Conservation (phyloP, 176 grass and related monocot genomes). For the Cenchrus fungigraminus region DNA sequence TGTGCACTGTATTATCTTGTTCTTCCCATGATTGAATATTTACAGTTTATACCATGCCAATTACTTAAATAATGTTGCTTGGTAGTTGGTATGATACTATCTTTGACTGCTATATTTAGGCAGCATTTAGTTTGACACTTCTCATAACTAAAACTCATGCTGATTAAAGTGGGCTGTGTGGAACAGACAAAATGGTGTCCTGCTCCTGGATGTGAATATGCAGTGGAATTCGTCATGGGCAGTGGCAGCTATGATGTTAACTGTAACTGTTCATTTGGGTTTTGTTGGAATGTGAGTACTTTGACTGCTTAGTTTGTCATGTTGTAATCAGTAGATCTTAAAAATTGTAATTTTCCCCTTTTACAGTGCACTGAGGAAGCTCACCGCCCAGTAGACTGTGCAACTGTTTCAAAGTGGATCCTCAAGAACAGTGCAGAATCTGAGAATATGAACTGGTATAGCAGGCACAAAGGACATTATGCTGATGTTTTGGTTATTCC, state of each 20-base stretch:
- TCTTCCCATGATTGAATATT: background rate
- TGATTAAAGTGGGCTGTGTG: slow-evolving; percentile 44
- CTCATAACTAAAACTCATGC: slow-evolving; percentile 9
- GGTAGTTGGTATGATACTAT: slow-evolving; percentile 12
- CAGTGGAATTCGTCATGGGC: slow-evolving; percentile 93
- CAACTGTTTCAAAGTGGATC: slow-evolving; percentile 97
- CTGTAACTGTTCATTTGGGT: slow-evolving; percentile 88
- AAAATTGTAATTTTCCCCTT: background rate
- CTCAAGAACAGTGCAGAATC: slow-evolving; percentile 98
- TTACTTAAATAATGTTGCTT: slow-evolving; percentile 10
- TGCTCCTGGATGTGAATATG: slow-evolving; percentile 99
- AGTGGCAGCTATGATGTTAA: slow-evolving; percentile 92
- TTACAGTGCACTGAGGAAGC: slow-evolving; percentile 97
- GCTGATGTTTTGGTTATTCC: background rate
- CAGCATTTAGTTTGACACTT: background rate
- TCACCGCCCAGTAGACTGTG: slow-evolving; percentile 96
- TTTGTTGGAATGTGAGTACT: slow-evolving; percentile 93
- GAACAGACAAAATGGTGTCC: slow-evolving; percentile 99
- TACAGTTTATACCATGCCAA: background rate
- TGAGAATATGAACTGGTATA: slow-evolving; percentile 99
- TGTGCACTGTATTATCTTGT: background rate
- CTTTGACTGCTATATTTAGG: slow-evolving; percentile 19
- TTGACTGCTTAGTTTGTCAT: slow-evolving; percentile 19
- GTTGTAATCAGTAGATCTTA: slow-evolving; percentile 18
- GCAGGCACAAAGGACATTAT: slow-evolving; percentile 15